These are phyloP conservation scores for Cyclotella cryptica DNA, from an alignment of 108 stramenopile species.

Conservation along the genomic window DNA sequence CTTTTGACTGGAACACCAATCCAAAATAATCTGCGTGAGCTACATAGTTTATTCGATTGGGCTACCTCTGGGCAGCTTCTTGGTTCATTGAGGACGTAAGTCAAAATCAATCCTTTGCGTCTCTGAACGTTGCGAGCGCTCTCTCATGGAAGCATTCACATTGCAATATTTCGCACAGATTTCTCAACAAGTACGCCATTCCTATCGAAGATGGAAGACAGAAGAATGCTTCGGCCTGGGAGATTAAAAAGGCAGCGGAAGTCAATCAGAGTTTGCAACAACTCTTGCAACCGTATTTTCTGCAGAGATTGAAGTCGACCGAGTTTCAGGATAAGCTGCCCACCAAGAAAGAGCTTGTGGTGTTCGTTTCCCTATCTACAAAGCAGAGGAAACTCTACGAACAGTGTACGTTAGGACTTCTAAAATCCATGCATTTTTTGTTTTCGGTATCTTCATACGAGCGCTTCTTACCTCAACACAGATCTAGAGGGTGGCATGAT, in stretches of 20 bases:
- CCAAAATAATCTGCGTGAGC: conserved; percentile 78
- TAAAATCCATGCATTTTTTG: background rate
- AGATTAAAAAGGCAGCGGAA: conserved; percentile 72
- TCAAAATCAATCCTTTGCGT: background rate
- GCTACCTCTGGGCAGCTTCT: conserved; percentile 77
- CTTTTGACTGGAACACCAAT: conserved; percentile 82
- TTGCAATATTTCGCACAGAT: conserved; percentile 34
- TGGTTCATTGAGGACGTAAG: conserved; percentile 55
- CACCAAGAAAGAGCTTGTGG: conserved; percentile 92
- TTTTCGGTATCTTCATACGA: background rate
- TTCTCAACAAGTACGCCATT: conserved; percentile 67
- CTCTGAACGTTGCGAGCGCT: too few relatives aligned
- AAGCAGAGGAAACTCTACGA: conserved; percentile 88
- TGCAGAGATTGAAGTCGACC: conserved; percentile 87
- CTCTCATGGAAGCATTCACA: background rate
- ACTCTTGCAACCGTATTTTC: conserved; percentile 83
- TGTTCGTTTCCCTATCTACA: conserved; percentile 86
- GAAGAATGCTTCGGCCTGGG: conserved; percentile 65
- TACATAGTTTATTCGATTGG: conserved; percentile 95
- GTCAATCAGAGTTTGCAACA: conserved; percentile 76
- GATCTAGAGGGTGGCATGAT: conserved; percentile 69
- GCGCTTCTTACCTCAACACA: background rate
- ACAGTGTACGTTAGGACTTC: conserved; percentile 49
- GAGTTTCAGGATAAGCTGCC: conserved; percentile 88
- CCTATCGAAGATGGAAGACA: conserved; percentile 85